Base-by-base conservation (phyloP, 2,329 filamentous ascomycete genomes). In the Orbilia quercus region DNA sequence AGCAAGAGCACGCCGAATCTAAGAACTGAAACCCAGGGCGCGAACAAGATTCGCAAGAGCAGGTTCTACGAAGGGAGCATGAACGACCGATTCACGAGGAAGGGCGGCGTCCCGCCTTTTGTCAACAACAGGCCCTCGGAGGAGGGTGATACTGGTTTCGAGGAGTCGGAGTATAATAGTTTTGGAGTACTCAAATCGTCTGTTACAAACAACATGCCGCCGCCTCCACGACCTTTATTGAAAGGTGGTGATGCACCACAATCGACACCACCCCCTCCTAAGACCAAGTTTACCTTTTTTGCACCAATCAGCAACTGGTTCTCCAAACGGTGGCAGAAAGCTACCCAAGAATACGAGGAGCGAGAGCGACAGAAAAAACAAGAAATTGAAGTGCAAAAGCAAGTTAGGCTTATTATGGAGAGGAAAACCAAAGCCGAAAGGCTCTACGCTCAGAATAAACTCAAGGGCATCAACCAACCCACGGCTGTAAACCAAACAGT, bases 31-130 rank as follows among this genome's bases (percentile, higher is more conserved):
- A 67, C 47, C 38, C 55, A 16, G 48, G 73, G 47, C 53, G 12
- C 65, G 22, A 65, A 53, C 12, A 42, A 59, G 11, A 62, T 64
- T 25, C 62, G 73, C 7, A 55, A 69, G 58, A 77, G 75, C 78
- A 89, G 82, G 62, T 90, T 90, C 76, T 80, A 86, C 38, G 92
- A 96, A 81, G 92, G 90, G 42, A 94, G 90, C 78, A 94, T 96
- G 91, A 91, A 89, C 78, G 91, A 96, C 80, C 88, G 90, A 75
- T 84, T 86, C 31, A 93, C 69, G 1, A 59, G 69, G 11, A 57
- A 42, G 42, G 69, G 69, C 3, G 69, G 69, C 2, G 69, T 74
- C 7, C 69, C 69, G n/a, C 69, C 69, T 7, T 74, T 74, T 16
- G 36, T 42, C 14, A 74, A 67, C 31, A 51, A 40, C 18, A 12